Evolutionary conservation across 192 early-diverging fungal species (phyloP), one percentile per base, ranked within the genome.

Genomic region (Cetraspora pellucida): DNA sequence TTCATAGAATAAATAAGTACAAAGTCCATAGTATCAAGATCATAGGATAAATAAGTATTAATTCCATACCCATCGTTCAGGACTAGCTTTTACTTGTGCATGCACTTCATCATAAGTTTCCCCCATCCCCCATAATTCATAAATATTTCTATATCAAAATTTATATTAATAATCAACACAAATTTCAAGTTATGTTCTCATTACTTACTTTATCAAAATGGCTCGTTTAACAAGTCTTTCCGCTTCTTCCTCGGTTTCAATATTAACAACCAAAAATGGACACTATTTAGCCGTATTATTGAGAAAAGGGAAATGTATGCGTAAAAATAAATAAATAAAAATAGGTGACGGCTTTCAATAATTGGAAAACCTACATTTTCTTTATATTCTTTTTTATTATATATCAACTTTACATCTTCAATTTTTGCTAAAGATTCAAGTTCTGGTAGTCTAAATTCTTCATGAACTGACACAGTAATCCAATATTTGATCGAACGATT

Each of bases 381-480:
- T 30, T 84, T 86, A 77, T 95, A 93, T 11, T 79, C 84, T 17
- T 74, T 78, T 30, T 78, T 77, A 59, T 95, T 89, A 65, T 90
- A 94, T 7, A 78, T 80, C 52, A 96, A 76, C 8, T 78, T 74
- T 3, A 97, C 91, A 65, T 89, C 84, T 80, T 96, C 93, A 13
- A 96, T 80, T 23, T 81, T 82, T 0, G 96, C 91, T 59, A 99
- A 83, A 7, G 96, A 88, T 27, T 94, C 88, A 47, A 99, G 89
- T 83, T 99, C 97, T 72, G 90, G 87, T 44, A 92, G 79, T 11
- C 91, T 89, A 80, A 94, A 95, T 79, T 94, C 89, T 50, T 82
- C 83, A 77, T 92, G 89, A 69, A 49, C 72, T 79, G 78, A 23
- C 10, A 28, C 61, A 77, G n/a, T n/a, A n/a, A n/a, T n/a, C n/a